Conservation (phyloP, 2,329 filamentous ascomycete species). For the Zasmidium cellare region DNA sequence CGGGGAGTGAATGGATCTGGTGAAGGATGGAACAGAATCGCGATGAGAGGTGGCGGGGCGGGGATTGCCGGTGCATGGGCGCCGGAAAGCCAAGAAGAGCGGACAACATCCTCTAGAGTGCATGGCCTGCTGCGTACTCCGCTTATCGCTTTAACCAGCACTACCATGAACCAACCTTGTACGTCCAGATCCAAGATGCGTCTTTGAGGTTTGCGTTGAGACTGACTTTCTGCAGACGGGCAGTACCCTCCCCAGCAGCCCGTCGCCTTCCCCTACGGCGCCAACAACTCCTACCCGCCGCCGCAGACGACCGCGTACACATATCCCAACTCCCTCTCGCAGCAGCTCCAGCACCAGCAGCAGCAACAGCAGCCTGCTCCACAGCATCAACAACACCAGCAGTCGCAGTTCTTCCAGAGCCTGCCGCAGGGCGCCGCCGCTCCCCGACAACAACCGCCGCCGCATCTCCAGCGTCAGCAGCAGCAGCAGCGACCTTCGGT, state of each 20-base stretch:
- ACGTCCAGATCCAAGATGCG: not conserved
- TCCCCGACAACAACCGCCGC: constrained; percentile 14
- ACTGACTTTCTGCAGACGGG: not conserved
- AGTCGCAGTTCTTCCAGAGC: constrained; percentile 17
- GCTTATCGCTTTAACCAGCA: not conserved
- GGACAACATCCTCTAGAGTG: too few relatives aligned
- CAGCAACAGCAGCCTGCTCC: not conserved
- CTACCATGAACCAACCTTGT: not conserved
- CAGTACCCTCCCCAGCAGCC: constrained; percentile 1
- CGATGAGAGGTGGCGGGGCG: not conserved
- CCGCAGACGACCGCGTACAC: constrained; percentile 4
- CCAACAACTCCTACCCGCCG: constrained; percentile 4
- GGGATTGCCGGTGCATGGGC: not conserved
- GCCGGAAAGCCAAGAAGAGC: not conserved
- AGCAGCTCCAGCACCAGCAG: constrained; percentile 3
- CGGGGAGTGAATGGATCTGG: not conserved
- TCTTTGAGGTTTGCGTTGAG: not conserved
- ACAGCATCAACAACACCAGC: constrained; percentile 8
- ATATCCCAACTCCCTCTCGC: constrained; percentile 1
- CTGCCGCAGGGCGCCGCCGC: constrained; percentile 14
- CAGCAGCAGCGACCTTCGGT: constrained; percentile 8
- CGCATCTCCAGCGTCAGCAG: constrained; percentile 15
- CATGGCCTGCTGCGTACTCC: not conserved
- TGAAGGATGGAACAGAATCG: not conserved
- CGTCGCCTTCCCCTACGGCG: not conserved